Evolutionary conservation across 163 green algal species (phyloP), one percentile per base, ranked within the genome.

Genomic region (Scenedesmus sp.): DNA sequence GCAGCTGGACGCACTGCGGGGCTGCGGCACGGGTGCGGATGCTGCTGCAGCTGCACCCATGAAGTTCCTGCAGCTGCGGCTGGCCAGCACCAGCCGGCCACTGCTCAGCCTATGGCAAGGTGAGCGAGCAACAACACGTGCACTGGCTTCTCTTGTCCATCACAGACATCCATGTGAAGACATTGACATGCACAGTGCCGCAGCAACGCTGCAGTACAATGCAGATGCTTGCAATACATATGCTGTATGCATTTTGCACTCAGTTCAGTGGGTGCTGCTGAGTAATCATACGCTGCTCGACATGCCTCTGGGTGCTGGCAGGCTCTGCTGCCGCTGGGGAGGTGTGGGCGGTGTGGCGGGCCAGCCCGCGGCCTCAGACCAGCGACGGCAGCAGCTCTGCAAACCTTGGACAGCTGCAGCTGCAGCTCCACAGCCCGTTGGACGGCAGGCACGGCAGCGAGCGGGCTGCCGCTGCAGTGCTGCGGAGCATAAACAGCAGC

Each of bases 311-410:
- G 15, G 3, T 26, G 15, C 53, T 24, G 53, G 26, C 53, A 65
- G 53, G 53, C 26, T 16, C 53, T 3, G 30, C 65, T 76, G 65
- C 65, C 37, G 65, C 65, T 51, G 78, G 40, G 18, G 85, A 91
- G 78, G 37, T 91, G 13, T 87, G 78, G 78, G 87, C 87, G 26
- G 78, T 91, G 42, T 91, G 78, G 87, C 35, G 85, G 18, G 13
- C 65, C 37, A 61, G 33, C 30, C 43, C 65, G 9, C 65, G 9
- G 15, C 30, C 65, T 1, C 65, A 40, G 40, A 40, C 16, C 85
- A 83, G 49, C 43, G 56, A 20, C 2, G 1, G 16, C 44, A 56
- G 70, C 85, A 90, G 72, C 73, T 6, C 65, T 40, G 65, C 65
- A 76, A 76, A 37, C 65, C 30, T 76, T 18, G 65, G 65, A 76